These are phyloP conservation scores for Ogataea parapolymorpha DNA, from an alignment of 805 yeast genomes.

Conservation along the genomic window DNA sequence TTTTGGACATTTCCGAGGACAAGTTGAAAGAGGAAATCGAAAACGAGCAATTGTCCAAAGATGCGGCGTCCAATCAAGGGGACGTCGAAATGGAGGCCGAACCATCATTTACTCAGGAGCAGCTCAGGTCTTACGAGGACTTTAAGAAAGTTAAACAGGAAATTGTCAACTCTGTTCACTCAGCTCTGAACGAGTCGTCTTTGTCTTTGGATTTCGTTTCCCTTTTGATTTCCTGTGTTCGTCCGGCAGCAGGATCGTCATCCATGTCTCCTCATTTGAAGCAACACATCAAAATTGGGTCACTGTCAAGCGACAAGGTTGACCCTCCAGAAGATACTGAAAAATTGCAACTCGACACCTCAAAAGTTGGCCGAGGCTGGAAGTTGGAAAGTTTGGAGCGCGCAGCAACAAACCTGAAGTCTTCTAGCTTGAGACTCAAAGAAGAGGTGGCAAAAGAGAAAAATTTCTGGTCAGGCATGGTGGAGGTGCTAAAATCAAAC, in stretches of 20 bases:
- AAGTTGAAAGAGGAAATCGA: conserved; percentile 44
- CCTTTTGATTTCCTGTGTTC: conserved; percentile 68
- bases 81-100: conserved; percentile 13
- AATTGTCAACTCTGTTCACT: conserved; percentile 48
- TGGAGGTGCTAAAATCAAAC: conserved; percentile 40
- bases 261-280: conserved; percentile 85
- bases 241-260: conserved; percentile 82
- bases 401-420: conserved; percentile 48
- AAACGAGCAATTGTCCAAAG: conserved; percentile 8
- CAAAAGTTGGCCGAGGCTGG: conserved; percentile 72
- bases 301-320: conserved; percentile 53
- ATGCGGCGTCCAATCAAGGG: conserved; percentile 19
- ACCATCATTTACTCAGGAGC: conserved; percentile 10
- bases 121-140: conserved; percentile 31
- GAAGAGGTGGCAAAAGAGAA: conserved; percentile 59
- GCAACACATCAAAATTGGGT: conserved; percentile 71
- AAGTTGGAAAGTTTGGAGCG: conserved; percentile 65
- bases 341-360: conserved; percentile 24
- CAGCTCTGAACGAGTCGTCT: conserved; percentile 86
- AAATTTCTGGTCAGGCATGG: conserved; percentile 60
- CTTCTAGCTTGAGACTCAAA: conserved; percentile 48
- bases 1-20: conserved; percentile 56
- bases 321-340: conserved; percentile 23
- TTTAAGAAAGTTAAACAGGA: conserved; percentile 52
- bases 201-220: conserved; percentile 85